phyloP scores from a whole-genome alignment of 768 basidiomycete species.

The Phlebiopsis flavidoalba region DNA sequence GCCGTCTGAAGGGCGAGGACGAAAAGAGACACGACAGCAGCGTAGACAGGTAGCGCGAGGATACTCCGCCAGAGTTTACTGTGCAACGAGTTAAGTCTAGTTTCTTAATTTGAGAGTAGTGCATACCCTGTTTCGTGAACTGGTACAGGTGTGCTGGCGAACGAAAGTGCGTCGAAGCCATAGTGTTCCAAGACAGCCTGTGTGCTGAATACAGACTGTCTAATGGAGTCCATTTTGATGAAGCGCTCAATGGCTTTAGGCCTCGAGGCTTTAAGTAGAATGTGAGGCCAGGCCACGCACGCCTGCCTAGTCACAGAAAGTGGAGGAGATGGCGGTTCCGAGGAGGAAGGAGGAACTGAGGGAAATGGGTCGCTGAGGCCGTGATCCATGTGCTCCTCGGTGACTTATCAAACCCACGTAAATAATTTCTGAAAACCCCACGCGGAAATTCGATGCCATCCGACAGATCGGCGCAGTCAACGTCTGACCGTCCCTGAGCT shows the following conservation, averaged over 20 bases:
- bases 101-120: background rate
- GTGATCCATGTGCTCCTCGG: background rate
- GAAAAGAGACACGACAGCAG: conserved; percentile 1
- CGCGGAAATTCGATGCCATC: background rate
- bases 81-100: background rate
- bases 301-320: background rate
- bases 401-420: background rate
- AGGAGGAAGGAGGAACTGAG: background rate
- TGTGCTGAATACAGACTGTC: background rate
- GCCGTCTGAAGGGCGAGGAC: background rate
- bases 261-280: background rate
- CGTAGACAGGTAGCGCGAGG: conserved; percentile 10
- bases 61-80: conserved; percentile 1
- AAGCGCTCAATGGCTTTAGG: background rate
- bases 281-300: background rate
- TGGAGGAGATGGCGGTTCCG: background rate
- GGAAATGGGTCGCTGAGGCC: background rate
- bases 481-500: background rate
- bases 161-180: background rate
- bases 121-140: conserved; percentile 1
- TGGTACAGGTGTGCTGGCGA: background rate
- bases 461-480: background rate
- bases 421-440: background rate
- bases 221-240: background rate
- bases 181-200: conserved; percentile 4